These are phyloP conservation scores for Aspergillus pseudonomiae DNA, from an alignment of 2,329 filamentous ascomycete genomes.

Conservation along the genomic window DNA sequence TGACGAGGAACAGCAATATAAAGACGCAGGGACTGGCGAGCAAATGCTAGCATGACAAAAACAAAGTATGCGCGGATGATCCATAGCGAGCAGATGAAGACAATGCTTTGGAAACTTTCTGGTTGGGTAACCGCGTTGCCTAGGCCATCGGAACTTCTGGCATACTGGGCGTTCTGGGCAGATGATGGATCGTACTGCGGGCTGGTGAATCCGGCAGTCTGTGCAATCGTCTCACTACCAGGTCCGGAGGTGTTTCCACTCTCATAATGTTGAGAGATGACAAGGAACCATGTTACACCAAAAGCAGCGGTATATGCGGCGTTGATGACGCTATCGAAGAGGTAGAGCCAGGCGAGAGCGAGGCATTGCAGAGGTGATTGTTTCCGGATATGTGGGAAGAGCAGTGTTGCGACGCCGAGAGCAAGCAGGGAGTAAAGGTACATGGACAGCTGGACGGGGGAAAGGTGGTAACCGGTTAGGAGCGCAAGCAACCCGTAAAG, in stretches of 20 bases:
- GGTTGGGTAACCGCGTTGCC: conserved; percentile 67
- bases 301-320: conserved; percentile 80
- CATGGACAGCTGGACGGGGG: conserved; percentile 81
- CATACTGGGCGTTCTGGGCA: conserved; percentile 51
- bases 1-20: conserved; percentile 50
- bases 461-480: conserved; percentile 82
- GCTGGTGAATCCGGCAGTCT: conserved; percentile 67
- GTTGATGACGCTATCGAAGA: conserved; percentile 80
- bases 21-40: conserved; percentile 72
- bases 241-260: conserved; percentile 48
- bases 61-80: conserved; percentile 80
- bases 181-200: conserved; percentile 63
- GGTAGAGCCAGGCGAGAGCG: conserved; percentile 81
- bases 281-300: conserved; percentile 81
- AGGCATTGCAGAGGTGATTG: conserved; percentile 79
- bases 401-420: conserved; percentile 67
- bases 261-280: conserved; percentile 63
- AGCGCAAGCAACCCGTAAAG: conserved; percentile 88
- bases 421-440: conserved; percentile 83
- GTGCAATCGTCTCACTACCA: conserved; percentile 60
- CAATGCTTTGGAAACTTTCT: conserved; percentile 74
- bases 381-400: conserved; percentile 78
- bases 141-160: conserved; percentile 49
- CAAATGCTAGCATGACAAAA: conserved; percentile 80
- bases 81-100: conserved; percentile 74